Percentiles rank a stretch among this genome's conserved stretches.
Conservation (phyloP, 345 rosid species). For the Dovyalis caffra region DNA sequence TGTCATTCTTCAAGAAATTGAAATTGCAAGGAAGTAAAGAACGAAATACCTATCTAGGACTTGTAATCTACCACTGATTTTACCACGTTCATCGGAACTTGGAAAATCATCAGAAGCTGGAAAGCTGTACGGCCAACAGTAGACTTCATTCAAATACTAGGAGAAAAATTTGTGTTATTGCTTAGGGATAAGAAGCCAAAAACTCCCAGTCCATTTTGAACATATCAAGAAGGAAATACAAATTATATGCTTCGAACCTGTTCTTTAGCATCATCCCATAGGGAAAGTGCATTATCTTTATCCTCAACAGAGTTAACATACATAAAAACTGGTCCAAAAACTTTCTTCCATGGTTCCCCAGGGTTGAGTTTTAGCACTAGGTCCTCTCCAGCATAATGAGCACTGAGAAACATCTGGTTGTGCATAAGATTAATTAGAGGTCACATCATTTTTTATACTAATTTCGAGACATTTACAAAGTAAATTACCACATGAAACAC, state of each 20-base stretch:
- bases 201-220: neutral
- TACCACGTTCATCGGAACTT: constrained; percentile 50
- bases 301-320: too few species aligned
- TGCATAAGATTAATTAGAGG: too few species aligned
- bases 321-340: constrained; percentile 71
- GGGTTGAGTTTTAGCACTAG: constrained; percentile 39
- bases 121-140: constrained; percentile 72
- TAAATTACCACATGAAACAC: too few species aligned
- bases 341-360: constrained; percentile 74
- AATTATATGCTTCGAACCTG: constrained; percentile 32
- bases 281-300: constrained; percentile 6
- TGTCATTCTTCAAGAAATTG: constrained; percentile 23
- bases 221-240: neutral
- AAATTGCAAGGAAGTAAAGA: neutral
- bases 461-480: too few species aligned
- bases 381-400: constrained; percentile 67
- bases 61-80: constrained; percentile 50
- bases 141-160: constrained; percentile 52
- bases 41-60: constrained; percentile 53
- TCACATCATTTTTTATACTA: too few species aligned
- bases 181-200: neutral
- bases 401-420: constrained; percentile 72
- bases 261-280: constrained; percentile 72
- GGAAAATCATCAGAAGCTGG: constrained; percentile 51
- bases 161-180: too few species aligned